Percentiles rank a stretch among this genome's conserved stretches.
phyloP scores from a whole-genome alignment of 345 rosid genomes.

The Litchi chinensis region DNA sequence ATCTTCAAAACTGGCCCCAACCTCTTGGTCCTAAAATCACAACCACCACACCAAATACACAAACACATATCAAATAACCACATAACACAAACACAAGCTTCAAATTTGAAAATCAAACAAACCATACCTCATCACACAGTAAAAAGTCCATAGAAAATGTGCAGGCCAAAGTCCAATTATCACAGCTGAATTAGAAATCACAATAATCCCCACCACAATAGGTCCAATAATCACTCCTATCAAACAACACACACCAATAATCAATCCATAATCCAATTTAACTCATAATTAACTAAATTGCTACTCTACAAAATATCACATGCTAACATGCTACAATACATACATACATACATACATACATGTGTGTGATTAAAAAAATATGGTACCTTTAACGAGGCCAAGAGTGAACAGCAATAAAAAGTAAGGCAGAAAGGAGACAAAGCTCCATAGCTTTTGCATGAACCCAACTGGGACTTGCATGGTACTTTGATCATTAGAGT shows the following conservation, averaged over 20 bases:
- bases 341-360: too few relatives aligned
- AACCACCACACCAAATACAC: not conserved
- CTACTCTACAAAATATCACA: too few relatives aligned
- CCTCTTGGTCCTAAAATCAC: constrained; percentile 59
- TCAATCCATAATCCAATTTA: not conserved
- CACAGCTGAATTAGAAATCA: constrained; percentile 59
- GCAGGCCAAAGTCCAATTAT: constrained; percentile 81
- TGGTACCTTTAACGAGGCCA: constrained; percentile 59
- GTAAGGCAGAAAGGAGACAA: constrained; percentile 67
- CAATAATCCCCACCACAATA: constrained; percentile 47
- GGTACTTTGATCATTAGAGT: not conserved
- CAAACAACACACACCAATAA: not conserved
- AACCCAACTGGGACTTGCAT: constrained; percentile 75
- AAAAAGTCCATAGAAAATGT: constrained; percentile 76
- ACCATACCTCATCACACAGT: constrained; percentile 66
- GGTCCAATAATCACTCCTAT: constrained; percentile 64
- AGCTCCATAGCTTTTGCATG: constrained; percentile 67
- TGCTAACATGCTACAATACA: too few relatives aligned
- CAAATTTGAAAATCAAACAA: not conserved
- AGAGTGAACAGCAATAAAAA: constrained; percentile 63
- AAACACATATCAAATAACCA: constrained; percentile 3
- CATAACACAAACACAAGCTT: not conserved
- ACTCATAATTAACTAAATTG: not conserved
- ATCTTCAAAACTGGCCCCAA: constrained; percentile 72
- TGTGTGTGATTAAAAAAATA: not conserved